Base-by-base conservation (phyloP, 352 stramenopile species). In the Thalassiosira delicatula region DNA sequence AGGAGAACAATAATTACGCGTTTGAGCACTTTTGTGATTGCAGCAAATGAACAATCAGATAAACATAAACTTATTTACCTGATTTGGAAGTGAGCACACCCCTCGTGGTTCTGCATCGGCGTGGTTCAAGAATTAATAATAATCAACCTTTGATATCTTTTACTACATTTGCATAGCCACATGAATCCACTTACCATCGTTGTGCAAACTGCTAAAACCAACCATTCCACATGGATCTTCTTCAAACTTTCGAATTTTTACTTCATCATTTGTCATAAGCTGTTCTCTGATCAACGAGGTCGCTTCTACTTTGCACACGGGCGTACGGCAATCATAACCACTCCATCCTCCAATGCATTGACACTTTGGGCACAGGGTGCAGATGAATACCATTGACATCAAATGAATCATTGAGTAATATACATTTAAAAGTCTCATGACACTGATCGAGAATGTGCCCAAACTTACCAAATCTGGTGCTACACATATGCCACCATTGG, bases 191-290 rank as follows among this genome's bases (percentile, higher is more conserved):
- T 65, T 53, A 96, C 92, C 60, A 60, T 94, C 92, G 53, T 93
- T 88, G 91, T 90, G 93, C 51, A 82, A 79, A 73, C 29, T 79
- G 29, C 60, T 94, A 90, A 76, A 93, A 88, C 94, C 94, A 40
- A 88, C 83, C 69, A 94, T 92, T 53, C 93, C 93, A 84, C 97
- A 99, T 17, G 97, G 97, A 86, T 99, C 96, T 5, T 84, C 92
- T 76, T 98, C 96, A 75, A 99, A 99, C 27, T 83, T 83, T 33
- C 72, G 17, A 19, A 98, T 92, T 76, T 98, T 98, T 29, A 89
- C 76, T 63, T 97, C 92, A 77, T 98, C 96, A 12, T 96, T 94
- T 0, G 97, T 99, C 83, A 98, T 96, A 37, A 99, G 90, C 71
- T 98, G 91, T 8, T 77, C 79, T 4, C 94, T 90, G 40, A 96